Evolutionary conservation across 345 rosid species (phyloP), one percentile per base, ranked within the genome.

Genomic region (Brassica juncea): DNA sequence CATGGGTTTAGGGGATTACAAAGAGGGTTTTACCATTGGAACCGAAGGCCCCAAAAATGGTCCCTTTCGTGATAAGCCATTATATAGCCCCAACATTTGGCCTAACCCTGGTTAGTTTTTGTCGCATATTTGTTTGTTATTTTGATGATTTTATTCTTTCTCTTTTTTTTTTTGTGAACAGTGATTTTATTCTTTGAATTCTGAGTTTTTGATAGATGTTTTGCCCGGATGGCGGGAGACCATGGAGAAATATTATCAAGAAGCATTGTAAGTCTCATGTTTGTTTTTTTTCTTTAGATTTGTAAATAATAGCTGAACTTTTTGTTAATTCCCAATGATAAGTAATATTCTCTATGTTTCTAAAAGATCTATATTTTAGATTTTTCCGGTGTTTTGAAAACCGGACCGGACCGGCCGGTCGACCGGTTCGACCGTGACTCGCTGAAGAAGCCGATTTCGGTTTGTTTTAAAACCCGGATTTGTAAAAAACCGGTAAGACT

Each of bases 41-140:
- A 85, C 86, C 27, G 90, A 93, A 82, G 86, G 85, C 9, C 82
- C 87, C 6, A 85, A 85, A 76, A 88, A 83, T 72, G 90, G 88
- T 63, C 81, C 82, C 16, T 84, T 85, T 23, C 75, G 84, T 0
- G 86, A 91, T 7, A 89, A 86, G 78, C 89, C 92, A 14, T 94
- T 94, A 79, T 87, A 84, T 58, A 90, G 95, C 19, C 91, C 90
- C 0, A 93, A 91, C 81, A 75, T 84, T 21, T 94, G 98, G 98
- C 98, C 97, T 27, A 44, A 73, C 1, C 66, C 78, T 35, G 95
- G 98, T 91, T 73, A 64, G 72, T 49, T 55, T 8, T 21, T 55
- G 25, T 19, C 8, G 6, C 7, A 55, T 55, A 52, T 16, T 15
- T 6, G 23, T 55, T 55, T 55, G 25, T 55, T 55, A 15, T 3